Base-by-base conservation (phyloP, 148 eudicot species). In the Chenopodium album region DNA sequence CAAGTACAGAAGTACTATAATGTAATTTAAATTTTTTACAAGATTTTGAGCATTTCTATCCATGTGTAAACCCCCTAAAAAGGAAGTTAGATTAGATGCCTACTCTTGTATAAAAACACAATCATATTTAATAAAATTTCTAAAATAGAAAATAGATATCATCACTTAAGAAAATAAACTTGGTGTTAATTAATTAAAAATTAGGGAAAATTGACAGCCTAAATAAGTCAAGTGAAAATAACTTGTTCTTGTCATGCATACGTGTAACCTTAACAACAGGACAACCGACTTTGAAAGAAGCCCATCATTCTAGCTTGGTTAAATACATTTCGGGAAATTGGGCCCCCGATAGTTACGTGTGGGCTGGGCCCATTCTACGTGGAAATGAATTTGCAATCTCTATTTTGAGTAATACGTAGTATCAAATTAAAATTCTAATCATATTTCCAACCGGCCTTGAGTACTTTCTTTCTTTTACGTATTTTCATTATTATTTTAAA, bases 241-340 rank as follows among this genome's bases (percentile, higher is more conserved):
- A 22, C 19, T 14, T 60, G 28, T 48, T 76, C 50, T n/a, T 41
- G 71, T 77, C 79, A 77, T 64, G 4, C 41, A 77, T 56, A 77
- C 54, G 71, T 77, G 71, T 63, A 77, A n/a, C 65, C n/a, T 62
- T 20, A 62, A 62, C 65, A 62, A 62, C 65, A 60, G 17, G 69
- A 76, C 78, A 56, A 26, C 32, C 17, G 60, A 47, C 76, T 29
- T 22, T 26, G 28, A 22, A 44, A 73, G 9, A 73, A 73, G 76
- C 59, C 22, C 73, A 70, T 70, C 73, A 34, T 9, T 23, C 22
- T 19, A 19, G 20, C 63, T 59, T 3, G 26, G 5, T 32, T 17
- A 2, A 31, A 13, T 56, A 76, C 78, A 26, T 76, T 76, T 59
- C 47, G 23, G 14, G 66, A 32, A 0, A 14, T 28, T 59, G n/a